Evolutionary conservation across 2,329 filamentous ascomycete genomes (phyloP).

Genomic region (Trichoderma oligosporum): DNA sequence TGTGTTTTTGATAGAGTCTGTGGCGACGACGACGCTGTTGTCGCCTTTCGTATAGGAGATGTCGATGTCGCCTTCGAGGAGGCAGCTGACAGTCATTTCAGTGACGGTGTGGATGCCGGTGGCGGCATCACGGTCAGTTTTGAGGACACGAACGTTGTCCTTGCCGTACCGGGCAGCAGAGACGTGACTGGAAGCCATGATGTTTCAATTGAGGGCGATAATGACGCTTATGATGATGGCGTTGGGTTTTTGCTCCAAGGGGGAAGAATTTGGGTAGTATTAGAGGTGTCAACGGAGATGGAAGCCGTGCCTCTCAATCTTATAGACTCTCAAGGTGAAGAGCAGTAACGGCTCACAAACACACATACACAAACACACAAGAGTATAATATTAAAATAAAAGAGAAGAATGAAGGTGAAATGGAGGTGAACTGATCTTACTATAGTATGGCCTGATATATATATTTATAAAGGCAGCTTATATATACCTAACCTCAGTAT

Average conservation of each 20-base stretch:
- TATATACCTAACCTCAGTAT: too few species aligned
- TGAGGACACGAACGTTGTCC: slow-evolving; percentile 98
- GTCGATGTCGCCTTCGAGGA: slow-evolving; percentile 91
- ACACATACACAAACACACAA: not conserved
- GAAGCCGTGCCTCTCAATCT: too few species aligned
- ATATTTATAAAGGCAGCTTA: not conserved
- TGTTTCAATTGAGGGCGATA: slow-evolving; percentile 19
- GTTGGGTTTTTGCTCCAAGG: not conserved
- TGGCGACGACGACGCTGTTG: slow-evolving; percentile 92
- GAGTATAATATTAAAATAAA: not conserved
- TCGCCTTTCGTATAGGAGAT: slow-evolving; percentile 86
- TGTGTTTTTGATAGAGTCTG: slow-evolving; percentile 97
- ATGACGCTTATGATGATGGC: not conserved
- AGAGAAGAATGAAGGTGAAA: not conserved
- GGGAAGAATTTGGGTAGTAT: not conserved
- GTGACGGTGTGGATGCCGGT: slow-evolving; percentile 79
- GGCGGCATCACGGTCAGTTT: slow-evolving; percentile 76
- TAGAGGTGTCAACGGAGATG: not conserved
- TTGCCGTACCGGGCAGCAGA: slow-evolving; percentile 76
- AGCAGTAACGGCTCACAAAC: not conserved
- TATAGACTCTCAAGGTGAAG: not conserved
- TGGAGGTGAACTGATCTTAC: not conserved
- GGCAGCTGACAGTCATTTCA: slow-evolving; percentile 91
- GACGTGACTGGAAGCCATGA: slow-evolving; percentile 49
- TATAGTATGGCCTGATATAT: not conserved